Percentiles rank a stretch among this genome's conserved stretches.
phyloP scores from a whole-genome alignment of 169 alveolate species.

The Theileria annulata region DNA sequence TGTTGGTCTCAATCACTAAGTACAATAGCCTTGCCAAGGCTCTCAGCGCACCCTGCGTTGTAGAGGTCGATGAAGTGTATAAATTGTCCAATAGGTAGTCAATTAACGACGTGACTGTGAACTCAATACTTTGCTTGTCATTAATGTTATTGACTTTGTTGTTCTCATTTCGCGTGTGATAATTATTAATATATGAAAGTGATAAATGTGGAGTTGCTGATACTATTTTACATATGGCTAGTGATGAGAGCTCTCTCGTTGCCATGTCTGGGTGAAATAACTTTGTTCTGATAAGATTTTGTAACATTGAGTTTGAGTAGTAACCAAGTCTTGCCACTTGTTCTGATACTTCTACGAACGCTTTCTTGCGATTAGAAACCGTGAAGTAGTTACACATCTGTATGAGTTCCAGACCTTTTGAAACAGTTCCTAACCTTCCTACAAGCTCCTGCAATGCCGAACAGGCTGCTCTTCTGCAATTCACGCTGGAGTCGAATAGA shows the following conservation, averaged over 20 bases:
- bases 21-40: conserved; percentile 33
- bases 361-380: conserved; percentile 42
- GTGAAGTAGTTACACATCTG: conserved; percentile 44
- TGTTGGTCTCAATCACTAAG: conserved; percentile 1
- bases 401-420: conserved; percentile 50
- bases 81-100: conserved; percentile 1
- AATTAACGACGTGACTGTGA: neutral
- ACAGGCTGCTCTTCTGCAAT: conserved; percentile 61
- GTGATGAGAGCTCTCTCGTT: conserved; percentile 46
- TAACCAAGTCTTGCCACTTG: conserved; percentile 35
- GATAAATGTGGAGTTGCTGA: conserved; percentile 10
- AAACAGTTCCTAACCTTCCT: conserved; percentile 51
- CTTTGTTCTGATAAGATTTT: conserved; percentile 42
- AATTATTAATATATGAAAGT: neutral
- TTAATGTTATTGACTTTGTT: neutral
- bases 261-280: conserved; percentile 51
- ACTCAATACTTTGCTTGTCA: neutral
- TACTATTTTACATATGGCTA: conserved; percentile 27
- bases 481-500: conserved; percentile 52
- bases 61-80: conserved; percentile 4
- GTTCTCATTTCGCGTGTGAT: neutral
- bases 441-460: conserved; percentile 63
- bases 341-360: conserved; percentile 40
- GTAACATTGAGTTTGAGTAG: conserved; percentile 54
- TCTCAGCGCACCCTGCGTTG: conserved; percentile 53